phyloP scores from a whole-genome alignment of 768 basidiomycete genomes.

The Kwoniella mangroviensis region DNA sequence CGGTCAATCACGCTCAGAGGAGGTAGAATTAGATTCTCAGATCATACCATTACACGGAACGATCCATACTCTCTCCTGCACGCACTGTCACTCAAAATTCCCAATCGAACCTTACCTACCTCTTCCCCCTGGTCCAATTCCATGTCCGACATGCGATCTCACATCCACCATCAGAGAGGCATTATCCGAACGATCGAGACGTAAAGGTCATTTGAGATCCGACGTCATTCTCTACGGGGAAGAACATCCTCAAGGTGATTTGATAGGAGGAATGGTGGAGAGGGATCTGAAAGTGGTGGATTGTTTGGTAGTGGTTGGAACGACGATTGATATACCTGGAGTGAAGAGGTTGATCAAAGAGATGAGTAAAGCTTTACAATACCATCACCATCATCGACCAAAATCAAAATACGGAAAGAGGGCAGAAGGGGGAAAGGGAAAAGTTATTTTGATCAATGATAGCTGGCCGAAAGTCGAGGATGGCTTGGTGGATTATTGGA shows the following conservation, averaged over 20 bases:
- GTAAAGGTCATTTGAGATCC: slow-evolving; percentile 78
- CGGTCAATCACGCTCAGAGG: neutral
- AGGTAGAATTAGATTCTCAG: slow-evolving; percentile 53
- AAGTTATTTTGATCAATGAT: slow-evolving; percentile 79
- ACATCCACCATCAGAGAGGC: slow-evolving; percentile 72
- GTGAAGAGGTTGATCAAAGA: slow-evolving; percentile 90
- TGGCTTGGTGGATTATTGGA: slow-evolving; percentile 85
- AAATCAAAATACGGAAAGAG: neutral
- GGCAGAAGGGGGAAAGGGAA: slow-evolving; percentile 59
- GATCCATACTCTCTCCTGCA: slow-evolving; percentile 76
- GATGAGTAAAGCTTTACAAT: slow-evolving; percentile 69
- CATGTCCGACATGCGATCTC: slow-evolving; percentile 78
- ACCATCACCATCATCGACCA: slow-evolving; percentile 9
- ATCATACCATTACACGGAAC: slow-evolving; percentile 91
- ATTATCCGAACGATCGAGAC: slow-evolving; percentile 76
- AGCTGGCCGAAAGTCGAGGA: slow-evolving; percentile 81
- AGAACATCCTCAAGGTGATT: slow-evolving; percentile 77
- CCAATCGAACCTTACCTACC: slow-evolving; percentile 69
- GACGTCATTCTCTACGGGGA: slow-evolving; percentile 92
- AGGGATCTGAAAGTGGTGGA: slow-evolving; percentile 84
- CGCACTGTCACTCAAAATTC: slow-evolving; percentile 74
- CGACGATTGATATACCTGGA: slow-evolving; percentile 84
- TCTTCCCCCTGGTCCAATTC: slow-evolving; percentile 67
- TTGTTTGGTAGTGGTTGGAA: slow-evolving; percentile 84
- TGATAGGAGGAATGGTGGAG: slow-evolving; percentile 80